Conservation (phyloP, 2,329 filamentous ascomycete genomes). For the Botrytis cinerea region DNA sequence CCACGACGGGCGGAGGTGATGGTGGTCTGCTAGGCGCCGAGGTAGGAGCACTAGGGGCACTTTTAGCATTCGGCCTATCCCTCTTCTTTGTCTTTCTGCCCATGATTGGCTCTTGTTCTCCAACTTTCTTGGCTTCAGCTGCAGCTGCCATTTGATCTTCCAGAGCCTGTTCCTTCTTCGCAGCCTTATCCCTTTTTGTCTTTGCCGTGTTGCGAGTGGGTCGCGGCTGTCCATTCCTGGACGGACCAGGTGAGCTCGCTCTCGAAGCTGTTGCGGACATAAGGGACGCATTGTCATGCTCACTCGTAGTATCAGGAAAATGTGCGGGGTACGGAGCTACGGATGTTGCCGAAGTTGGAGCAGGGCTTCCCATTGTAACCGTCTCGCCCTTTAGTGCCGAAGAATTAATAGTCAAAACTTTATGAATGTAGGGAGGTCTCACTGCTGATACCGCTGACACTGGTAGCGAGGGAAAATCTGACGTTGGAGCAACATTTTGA, state of each 20-base stretch:
- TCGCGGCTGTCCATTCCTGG: constrained; percentile 59
- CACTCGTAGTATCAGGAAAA: constrained; percentile 72
- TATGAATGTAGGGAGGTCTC: not conserved
- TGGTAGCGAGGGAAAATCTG: constrained; percentile 56
- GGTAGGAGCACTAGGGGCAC: constrained; percentile 35
- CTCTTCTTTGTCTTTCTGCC: constrained; percentile 86
- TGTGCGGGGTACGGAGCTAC: constrained; percentile 45
- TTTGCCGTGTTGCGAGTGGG: constrained; percentile 67
- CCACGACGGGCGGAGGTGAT: constrained; percentile 32
- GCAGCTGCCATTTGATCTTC: constrained; percentile 56
- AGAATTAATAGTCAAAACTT: constrained; percentile 42
- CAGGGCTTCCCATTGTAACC: constrained; percentile 44
- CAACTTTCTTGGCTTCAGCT: constrained; percentile 46
- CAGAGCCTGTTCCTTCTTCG: constrained; percentile 61
- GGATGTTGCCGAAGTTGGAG: constrained; percentile 42
- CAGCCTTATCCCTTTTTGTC: constrained; percentile 73
- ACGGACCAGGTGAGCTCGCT: constrained; percentile 69
- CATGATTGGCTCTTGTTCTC: constrained; percentile 67
- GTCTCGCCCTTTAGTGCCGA: constrained; percentile 64
- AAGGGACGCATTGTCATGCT: constrained; percentile 73
- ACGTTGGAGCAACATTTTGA: constrained; percentile 34
- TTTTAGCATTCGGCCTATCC: constrained; percentile 52
- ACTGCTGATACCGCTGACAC: not conserved
- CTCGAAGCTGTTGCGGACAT: constrained; percentile 72
- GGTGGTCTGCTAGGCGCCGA: constrained; percentile 36